Evolutionary conservation across 768 basidiomycete genomes (phyloP).

Genomic region (Cyathus striatus): DNA sequence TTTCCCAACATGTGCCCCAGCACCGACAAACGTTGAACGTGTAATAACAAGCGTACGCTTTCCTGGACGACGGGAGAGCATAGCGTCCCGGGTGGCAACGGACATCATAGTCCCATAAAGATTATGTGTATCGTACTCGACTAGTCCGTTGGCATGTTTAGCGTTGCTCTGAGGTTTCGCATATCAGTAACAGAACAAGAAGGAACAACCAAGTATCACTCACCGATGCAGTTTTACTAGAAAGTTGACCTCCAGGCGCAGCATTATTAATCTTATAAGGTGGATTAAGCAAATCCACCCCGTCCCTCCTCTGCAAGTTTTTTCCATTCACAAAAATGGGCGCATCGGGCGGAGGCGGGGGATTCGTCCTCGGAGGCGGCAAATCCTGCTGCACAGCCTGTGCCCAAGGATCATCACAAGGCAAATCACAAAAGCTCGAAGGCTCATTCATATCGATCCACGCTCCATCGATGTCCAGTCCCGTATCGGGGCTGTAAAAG

Average conservation of each 20-base stretch:
- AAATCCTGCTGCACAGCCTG: constrained; percentile 48
- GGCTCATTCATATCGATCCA: constrained; percentile 82
- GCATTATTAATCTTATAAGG: constrained; percentile 60
- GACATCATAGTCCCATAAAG: constrained; percentile 75
- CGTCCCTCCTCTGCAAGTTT: constrained; percentile 19
- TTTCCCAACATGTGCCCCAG: constrained; percentile 63
- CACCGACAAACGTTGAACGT: constrained; percentile 69
- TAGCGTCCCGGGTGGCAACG: constrained; percentile 50
- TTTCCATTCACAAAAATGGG: constrained; percentile 39
- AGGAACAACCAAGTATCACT: constrained; percentile 10
- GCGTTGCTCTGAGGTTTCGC: constrained; percentile 30
- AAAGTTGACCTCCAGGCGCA: constrained; percentile 35
- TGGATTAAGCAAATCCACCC: constrained; percentile 45
- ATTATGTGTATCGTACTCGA: constrained; percentile 62
- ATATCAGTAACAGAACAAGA: not conserved
- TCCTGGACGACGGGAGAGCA: constrained; percentile 59
- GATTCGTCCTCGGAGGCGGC: constrained; percentile 46
- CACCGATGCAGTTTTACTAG: constrained; percentile 51
- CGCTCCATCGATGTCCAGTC: constrained; percentile 62
- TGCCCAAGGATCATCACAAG: constrained; percentile 55
- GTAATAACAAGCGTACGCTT: constrained; percentile 62
- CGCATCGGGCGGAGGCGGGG: constrained; percentile 47
- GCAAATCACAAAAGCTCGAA: constrained; percentile 57
- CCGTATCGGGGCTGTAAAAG: constrained; percentile 48
- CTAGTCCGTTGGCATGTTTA: constrained; percentile 50